phyloP scores from a whole-genome alignment of 768 basidiomycete genomes.

The Tephrocybe sp. region DNA sequence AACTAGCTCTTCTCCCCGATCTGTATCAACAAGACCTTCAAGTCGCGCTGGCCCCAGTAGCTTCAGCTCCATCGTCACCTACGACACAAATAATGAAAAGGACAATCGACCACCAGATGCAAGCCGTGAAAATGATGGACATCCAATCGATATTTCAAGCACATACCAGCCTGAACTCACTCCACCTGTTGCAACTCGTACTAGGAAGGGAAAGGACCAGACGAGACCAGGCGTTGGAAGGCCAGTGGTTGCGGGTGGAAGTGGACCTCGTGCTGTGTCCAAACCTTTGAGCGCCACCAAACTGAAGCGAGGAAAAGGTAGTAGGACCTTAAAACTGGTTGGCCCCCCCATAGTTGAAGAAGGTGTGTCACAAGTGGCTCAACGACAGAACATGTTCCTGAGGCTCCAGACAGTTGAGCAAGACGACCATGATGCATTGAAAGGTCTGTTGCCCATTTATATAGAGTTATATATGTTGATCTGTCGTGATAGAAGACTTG shows the following conservation, averaged over 20 bases:
- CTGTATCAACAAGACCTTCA: conserved; percentile 31
- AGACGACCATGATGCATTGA: neutral
- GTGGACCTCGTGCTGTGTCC: conserved; percentile 63
- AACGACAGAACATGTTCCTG: neutral
- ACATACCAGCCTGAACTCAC: conserved; percentile 25
- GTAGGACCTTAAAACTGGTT: conserved; percentile 43
- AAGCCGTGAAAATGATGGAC: conserved; percentile 15
- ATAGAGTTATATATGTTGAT: neutral
- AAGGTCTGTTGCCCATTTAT: conserved; percentile 6
- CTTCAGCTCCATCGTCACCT: conserved; percentile 44
- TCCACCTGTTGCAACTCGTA: conserved; percentile 33
- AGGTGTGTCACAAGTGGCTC: conserved; percentile 30
- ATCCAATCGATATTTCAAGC: conserved; percentile 11
- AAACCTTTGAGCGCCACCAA: conserved; percentile 52
- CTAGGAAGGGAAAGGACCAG: conserved; percentile 74
- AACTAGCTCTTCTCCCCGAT: conserved; percentile 26
- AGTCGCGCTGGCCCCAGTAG: conserved; percentile 39
- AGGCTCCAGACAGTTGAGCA: conserved; percentile 18
- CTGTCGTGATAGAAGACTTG: neutral
- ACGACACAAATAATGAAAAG: conserved; percentile 47
- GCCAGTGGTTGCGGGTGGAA: conserved; percentile 62
- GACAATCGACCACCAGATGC: conserved; percentile 25
- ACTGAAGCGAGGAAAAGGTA: conserved; percentile 48
- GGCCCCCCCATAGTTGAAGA: conserved; percentile 60
- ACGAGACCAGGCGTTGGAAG: conserved; percentile 69